A percentile compares a stretch with the other conserved stretches of the same genome.
Conservation (phyloP, 2,329 filamentous ascomycete genomes). For the Trichoderma hamatum region DNA sequence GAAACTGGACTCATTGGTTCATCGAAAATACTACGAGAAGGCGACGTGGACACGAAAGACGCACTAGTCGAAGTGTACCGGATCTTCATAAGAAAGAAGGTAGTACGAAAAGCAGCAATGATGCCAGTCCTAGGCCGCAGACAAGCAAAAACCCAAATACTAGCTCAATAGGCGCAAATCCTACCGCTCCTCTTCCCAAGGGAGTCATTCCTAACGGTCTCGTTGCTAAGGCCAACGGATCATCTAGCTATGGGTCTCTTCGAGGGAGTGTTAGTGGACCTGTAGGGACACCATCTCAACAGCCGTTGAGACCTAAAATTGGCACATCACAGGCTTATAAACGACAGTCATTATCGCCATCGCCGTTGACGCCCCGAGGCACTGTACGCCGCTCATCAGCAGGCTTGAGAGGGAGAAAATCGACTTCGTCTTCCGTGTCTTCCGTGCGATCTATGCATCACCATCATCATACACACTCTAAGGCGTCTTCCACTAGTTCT, state of each 20-base stretch:
- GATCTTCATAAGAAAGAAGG: constrained; percentile 58
- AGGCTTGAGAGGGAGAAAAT: constrained; percentile 88
- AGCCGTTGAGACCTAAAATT: constrained; percentile 36
- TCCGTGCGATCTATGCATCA: constrained; percentile 91
- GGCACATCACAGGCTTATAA: constrained; percentile 55
- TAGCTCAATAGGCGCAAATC: constrained; percentile 40
- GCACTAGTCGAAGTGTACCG: constrained; percentile 61
- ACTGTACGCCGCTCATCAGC: constrained; percentile 81
- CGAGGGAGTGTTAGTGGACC: constrained; percentile 34
- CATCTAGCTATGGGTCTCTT: constrained; percentile 29
- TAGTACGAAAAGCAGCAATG: constrained; percentile 51
- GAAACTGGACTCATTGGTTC: constrained; percentile 66
- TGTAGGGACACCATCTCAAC: constrained; percentile 36
- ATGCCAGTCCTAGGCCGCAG: constrained; percentile 61
- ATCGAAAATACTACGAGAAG: constrained; percentile 61
- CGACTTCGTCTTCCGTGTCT: constrained; percentile 92
- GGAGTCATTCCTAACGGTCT: constrained; percentile 58
- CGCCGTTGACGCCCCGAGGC: constrained; percentile 84
- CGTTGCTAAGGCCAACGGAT: constrained; percentile 36
- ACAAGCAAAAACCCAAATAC: constrained; percentile 59
- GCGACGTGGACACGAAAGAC: constrained; percentile 52
- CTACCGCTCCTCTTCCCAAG: constrained; percentile 52
- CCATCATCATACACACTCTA: constrained; percentile 84
- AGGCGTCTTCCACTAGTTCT: constrained; percentile 90
- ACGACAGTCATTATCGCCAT: constrained; percentile 81